A percentile compares a stretch with the other conserved stretches of the same genome.
phyloP scores from a whole-genome alignment of 2,329 filamentous ascomycete species.

The Claviceps arundinis region DNA sequence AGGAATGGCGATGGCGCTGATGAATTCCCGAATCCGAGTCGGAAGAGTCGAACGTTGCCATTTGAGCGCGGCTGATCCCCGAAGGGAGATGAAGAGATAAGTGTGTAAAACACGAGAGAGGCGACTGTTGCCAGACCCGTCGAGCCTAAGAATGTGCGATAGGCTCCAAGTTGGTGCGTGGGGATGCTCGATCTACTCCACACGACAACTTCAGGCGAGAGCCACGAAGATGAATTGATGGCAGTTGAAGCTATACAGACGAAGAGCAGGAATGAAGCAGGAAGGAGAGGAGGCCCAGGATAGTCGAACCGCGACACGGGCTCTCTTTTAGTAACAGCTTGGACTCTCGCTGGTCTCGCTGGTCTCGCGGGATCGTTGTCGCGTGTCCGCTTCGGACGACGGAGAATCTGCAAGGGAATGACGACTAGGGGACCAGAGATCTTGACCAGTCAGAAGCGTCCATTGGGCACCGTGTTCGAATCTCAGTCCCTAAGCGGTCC shows the following conservation, averaged over 20 bases:
- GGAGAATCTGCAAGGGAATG: constrained; percentile 1
- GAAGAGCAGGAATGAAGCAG: no score
- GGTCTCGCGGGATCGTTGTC: no score
- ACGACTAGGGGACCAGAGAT: background rate
- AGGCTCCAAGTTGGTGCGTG: background rate
- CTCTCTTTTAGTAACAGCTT: no score
- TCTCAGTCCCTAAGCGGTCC: constrained; percentile 6
- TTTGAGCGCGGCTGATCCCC: background rate
- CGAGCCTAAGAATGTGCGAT: background rate
- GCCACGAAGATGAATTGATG: background rate
- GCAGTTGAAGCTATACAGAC: no score
- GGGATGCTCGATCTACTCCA: background rate
- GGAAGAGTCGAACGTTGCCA: constrained; percentile 4
- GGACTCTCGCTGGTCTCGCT: no score
- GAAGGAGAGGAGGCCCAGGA: no score
- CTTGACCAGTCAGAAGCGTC: constrained; percentile 10
- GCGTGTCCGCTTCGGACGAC: background rate
- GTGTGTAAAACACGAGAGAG: background rate
- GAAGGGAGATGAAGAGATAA: background rate
- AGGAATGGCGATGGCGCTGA: constrained; percentile 9
- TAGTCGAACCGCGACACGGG: no score
- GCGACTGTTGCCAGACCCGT: background rate
- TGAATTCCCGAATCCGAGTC: constrained; percentile 3
- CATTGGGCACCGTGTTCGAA: constrained; percentile 9
- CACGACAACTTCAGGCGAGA: background rate